A percentile compares a stretch with the other conserved stretches of the same genome.
Conservation (phyloP, 2,329 filamentous ascomycete species). For the Fusarium sp. region DNA sequence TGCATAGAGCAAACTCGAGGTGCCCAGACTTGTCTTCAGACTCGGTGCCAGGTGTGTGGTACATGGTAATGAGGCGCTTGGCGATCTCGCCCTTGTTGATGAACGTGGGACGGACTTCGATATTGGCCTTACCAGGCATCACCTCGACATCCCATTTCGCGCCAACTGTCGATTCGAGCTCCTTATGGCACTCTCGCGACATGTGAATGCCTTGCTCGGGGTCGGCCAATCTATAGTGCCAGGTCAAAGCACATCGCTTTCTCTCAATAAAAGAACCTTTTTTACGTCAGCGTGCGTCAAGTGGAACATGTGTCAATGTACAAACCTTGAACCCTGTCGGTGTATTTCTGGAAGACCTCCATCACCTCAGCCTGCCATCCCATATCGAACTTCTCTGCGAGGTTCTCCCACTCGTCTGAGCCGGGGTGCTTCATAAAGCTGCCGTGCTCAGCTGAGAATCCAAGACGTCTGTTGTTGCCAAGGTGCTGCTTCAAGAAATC, state of each 20-base stretch:
- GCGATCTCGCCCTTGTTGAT: slow-evolving; percentile 99
- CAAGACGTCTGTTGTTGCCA: slow-evolving; percentile 87
- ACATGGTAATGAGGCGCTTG: slow-evolving; percentile 81
- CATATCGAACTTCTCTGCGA: slow-evolving; percentile 90
- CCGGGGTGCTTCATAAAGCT: slow-evolving; percentile 91
- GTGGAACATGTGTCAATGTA: slow-evolving; percentile 1
- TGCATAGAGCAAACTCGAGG: slow-evolving; percentile 88
- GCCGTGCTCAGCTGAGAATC: slow-evolving; percentile 96
- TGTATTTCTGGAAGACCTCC: slow-evolving; percentile 87
- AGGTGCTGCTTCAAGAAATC: slow-evolving; percentile 90
- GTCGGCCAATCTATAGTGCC: slow-evolving; percentile 95
- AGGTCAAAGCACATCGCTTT: slow-evolving; percentile 93
- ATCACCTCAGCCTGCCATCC: slow-evolving; percentile 89
- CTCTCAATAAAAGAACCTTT: slow-evolving; percentile 89
- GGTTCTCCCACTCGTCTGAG: slow-evolving; percentile 83
- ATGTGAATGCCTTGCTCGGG: slow-evolving; percentile 85
- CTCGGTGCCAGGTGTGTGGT: slow-evolving; percentile 64
- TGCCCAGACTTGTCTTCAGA: slow-evolving; percentile 60
- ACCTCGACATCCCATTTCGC: slow-evolving; percentile 92
- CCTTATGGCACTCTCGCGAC: slow-evolving; percentile 81
- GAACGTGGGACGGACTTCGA: slow-evolving; percentile 95
- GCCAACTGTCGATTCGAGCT: slow-evolving; percentile 80
- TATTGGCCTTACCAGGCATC: slow-evolving; percentile 95
- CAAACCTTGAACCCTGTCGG: slow-evolving; percentile 83
- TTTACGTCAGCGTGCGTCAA: slow-evolving; percentile 6